Evolutionary conservation across 139 green algal species (phyloP).

Genomic region (Tetratostichococcus sp.): DNA sequence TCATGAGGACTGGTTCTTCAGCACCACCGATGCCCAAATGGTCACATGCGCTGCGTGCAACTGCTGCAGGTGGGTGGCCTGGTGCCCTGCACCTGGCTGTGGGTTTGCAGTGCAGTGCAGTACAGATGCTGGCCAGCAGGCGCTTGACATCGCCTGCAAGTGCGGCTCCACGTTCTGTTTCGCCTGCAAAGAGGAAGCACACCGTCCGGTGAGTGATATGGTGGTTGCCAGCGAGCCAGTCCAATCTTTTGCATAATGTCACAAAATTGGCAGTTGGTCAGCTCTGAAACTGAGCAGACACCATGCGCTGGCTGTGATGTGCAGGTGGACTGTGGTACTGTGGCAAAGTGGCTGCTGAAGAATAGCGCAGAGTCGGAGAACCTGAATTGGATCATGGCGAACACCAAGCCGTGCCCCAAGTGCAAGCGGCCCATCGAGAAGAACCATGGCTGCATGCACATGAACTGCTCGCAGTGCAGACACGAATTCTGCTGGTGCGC

Average conservation of each 20-base stretch:
- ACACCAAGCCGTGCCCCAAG: conserved; percentile 80
- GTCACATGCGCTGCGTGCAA: neutral
- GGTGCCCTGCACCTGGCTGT: conserved; percentile 75
- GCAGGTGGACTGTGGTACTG: conserved; percentile 54
- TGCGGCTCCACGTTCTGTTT: conserved; percentile 74
- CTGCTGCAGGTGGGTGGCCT: conserved; percentile 44
- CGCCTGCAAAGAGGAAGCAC: conserved; percentile 71
- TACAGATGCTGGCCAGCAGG: conserved; percentile 26
- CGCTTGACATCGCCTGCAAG: conserved; percentile 64
- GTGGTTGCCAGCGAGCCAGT: neutral
- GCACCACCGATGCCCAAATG: too few species aligned
- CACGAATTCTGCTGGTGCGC: conserved; percentile 51
- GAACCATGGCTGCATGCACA: conserved; percentile 89
- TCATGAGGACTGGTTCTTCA: too few species aligned
- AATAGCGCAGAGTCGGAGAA: conserved; percentile 82
- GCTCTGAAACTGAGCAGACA: neutral
- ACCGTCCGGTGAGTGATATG: conserved; percentile 55
- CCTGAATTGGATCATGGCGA: conserved; percentile 74
- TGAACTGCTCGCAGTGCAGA: conserved; percentile 71
- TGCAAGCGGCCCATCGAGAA: conserved; percentile 85
- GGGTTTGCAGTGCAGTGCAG: conserved; percentile 61
- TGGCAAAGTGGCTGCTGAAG: conserved; percentile 63
- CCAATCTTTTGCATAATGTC: conserved; percentile 2
- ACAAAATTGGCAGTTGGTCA: too few species aligned
- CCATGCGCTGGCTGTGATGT: neutral